Evolutionary conservation across 2,329 filamentous ascomycete species (phyloP), one percentile per base, ranked within the genome.

Genomic region (Ascochyta lentis): DNA sequence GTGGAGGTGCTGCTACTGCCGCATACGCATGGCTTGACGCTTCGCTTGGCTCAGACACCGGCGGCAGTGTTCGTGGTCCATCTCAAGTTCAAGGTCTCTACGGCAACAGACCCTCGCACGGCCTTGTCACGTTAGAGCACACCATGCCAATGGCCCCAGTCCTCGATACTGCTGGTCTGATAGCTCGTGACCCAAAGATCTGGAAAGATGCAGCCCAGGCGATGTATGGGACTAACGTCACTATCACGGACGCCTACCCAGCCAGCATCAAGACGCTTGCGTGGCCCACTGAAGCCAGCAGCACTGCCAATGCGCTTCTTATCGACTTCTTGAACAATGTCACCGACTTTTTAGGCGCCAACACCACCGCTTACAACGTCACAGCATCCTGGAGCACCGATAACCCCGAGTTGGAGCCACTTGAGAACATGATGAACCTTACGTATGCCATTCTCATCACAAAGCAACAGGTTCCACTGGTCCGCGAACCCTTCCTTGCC

Each of bases 1-100:
- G 80, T 0, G 74, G 74, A 22, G 81, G 77, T 34, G 78, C 80
- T 22, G 79, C 75, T 13, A 74, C 76, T 33, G 79, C 70, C 22
- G 73, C 77, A 3, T 83, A 83, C 52, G 56, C 71, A 0, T 83
- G 79, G 80, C 68, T 84, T 3, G 81, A 84, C 50, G 64, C 84
- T 33, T 76, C 79, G 0, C 66, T 84, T 4, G 81, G 81, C 3
- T 79, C 76, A 29, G 81, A 83, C 51, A 83, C 80, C 7, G 80
- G 80, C 34, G 80, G 83, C 39, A 78, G 77, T 24, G 80, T 84
- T 35, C 78, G 83, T 16, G 75, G 74, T 6, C 82, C 83, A 0
- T 71, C 78, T 0, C 73, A 79, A 46, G 77, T 79, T 0, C 79
- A 84, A 61, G 82, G 81, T 4, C 62, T 81, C 3, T 84, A 79